Evolutionary conservation across 352 stramenopile species (phyloP).

Genomic region (Discostella stelligera): DNA sequence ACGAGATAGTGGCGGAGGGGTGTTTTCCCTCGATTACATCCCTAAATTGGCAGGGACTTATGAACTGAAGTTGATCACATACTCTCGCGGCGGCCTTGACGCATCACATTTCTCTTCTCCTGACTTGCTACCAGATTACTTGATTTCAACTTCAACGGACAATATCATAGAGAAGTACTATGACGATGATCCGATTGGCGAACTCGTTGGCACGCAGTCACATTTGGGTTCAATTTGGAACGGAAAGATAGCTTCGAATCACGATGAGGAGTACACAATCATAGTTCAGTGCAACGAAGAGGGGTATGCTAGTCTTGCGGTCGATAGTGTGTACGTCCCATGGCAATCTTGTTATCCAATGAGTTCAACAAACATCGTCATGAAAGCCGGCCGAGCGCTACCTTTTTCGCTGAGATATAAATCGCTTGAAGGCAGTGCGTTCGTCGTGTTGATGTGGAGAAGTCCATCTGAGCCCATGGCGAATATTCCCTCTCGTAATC

Average conservation of each 20-base stretch:
- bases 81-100: slow-evolving; percentile 18
- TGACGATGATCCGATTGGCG: slow-evolving; percentile 5
- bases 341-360: slow-evolving; percentile 36
- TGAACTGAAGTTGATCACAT: slow-evolving; percentile 21
- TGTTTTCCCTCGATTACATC: slow-evolving; percentile 33
- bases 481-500: slow-evolving; percentile 32
- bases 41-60: slow-evolving; percentile 24
- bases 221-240: slow-evolving; percentile 36
- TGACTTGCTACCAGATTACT: slow-evolving; percentile 29
- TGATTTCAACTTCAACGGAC: slow-evolving; percentile 23
- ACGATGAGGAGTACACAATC: slow-evolving; percentile 47
- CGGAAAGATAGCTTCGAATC: slow-evolving; percentile 30
- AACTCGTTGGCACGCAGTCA: slow-evolving; percentile 10
- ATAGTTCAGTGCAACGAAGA: slow-evolving; percentile 30
- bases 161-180: slow-evolving; percentile 17
- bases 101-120: slow-evolving; percentile 22
- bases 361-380: slow-evolving; percentile 14
- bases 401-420: slow-evolving; percentile 41
- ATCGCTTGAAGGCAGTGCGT: slow-evolving; percentile 17
- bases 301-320: slow-evolving; percentile 24
- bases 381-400: slow-evolving; percentile 26
- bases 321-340: slow-evolving; percentile 26
- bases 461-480: slow-evolving; percentile 4
- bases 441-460: slow-evolving; percentile 24
- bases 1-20: slow-evolving; percentile 15